A percentile compares a stretch with the other conserved stretches of the same genome.
Evolutionary conservation across 768 basidiomycete genomes (phyloP).

Genomic region (Boletus huronensis): DNA sequence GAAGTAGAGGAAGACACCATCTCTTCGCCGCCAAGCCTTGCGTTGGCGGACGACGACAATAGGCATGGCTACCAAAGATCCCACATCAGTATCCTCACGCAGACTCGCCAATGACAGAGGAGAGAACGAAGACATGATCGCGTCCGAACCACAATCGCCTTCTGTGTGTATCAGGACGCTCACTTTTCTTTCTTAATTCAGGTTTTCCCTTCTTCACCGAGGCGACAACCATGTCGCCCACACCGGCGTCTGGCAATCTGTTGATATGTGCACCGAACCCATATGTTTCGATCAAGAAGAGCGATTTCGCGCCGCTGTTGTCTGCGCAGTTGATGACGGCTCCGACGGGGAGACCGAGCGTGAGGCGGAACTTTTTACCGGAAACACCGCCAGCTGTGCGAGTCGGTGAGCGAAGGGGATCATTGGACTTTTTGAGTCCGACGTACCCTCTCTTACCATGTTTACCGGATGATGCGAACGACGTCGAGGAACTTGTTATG

Average conservation of each 20-base stretch:
- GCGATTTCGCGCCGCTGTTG: constrained; percentile 97
- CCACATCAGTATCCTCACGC: constrained; percentile 5
- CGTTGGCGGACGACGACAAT: constrained; percentile 96
- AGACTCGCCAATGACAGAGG: not conserved
- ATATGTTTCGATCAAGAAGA: constrained; percentile 92
- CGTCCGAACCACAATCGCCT: not conserved
- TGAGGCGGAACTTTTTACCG: constrained; percentile 96
- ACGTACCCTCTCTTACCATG: constrained; percentile 27
- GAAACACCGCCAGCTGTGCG: constrained; percentile 50
- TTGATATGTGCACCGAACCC: constrained; percentile 96
- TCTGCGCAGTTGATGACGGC: constrained; percentile 97
- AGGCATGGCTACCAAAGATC: constrained; percentile 76
- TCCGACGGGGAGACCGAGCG: constrained; percentile 88
- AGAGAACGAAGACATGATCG: not conserved
- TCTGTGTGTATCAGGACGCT: constrained; percentile 31
- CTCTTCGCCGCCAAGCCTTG: constrained; percentile 96
- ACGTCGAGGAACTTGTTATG: not conserved
- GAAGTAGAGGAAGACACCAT: constrained; percentile 99
- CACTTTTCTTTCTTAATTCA: constrained; percentile 98
- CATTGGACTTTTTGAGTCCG: not conserved
- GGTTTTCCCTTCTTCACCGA: constrained; percentile 99
- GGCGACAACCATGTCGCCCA: constrained; percentile 93
- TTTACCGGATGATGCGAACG: constrained; percentile 7
- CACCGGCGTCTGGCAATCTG: constrained; percentile 94
- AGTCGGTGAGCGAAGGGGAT: not conserved